phyloP scores from a whole-genome alignment of 495 filamentous ascomycete species.

The Talaromyces nanjingensis region DNA sequence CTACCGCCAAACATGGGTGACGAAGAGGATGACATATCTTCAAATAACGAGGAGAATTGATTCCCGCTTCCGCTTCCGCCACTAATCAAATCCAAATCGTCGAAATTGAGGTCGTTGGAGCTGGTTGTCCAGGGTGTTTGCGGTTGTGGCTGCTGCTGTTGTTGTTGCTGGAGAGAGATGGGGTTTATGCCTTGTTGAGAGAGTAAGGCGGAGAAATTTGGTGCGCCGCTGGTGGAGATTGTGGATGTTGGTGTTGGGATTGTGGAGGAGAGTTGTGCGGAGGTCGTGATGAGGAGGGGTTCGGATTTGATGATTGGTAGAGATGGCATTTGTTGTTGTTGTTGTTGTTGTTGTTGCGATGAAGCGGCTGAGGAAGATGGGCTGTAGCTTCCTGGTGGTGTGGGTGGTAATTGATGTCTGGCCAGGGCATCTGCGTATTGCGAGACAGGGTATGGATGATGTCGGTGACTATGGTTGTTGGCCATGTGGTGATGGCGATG shows the following conservation, averaged over 20 bases:
- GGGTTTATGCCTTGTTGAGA: constrained; percentile 4
- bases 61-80: constrained; percentile 10
- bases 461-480: background rate
- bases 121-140: constrained; percentile 5
- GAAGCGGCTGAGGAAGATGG: constrained; percentile 14
- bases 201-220: background rate
- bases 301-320: background rate
- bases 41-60: constrained; percentile 22
- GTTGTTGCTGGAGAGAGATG: constrained; percentile 3
- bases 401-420: constrained; percentile 12
- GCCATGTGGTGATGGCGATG: background rate
- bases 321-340: background rate
- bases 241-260: constrained; percentile 6
- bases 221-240: background rate
- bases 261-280: constrained; percentile 12
- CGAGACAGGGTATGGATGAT: constrained; percentile 6
- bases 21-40: background rate
- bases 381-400: constrained; percentile 28
- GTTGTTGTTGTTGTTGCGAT: background rate
- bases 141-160: background rate
- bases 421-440: constrained; percentile 33
- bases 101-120: constrained; percentile 12
- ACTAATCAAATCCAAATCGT: constrained; percentile 38
- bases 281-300: constrained; percentile 2
- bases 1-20: constrained; percentile 6